Percentiles rank a stretch among this genome's conserved stretches.
phyloP scores from a whole-genome alignment of 495 filamentous ascomycete genomes.

The Penicillium turbatum region DNA sequence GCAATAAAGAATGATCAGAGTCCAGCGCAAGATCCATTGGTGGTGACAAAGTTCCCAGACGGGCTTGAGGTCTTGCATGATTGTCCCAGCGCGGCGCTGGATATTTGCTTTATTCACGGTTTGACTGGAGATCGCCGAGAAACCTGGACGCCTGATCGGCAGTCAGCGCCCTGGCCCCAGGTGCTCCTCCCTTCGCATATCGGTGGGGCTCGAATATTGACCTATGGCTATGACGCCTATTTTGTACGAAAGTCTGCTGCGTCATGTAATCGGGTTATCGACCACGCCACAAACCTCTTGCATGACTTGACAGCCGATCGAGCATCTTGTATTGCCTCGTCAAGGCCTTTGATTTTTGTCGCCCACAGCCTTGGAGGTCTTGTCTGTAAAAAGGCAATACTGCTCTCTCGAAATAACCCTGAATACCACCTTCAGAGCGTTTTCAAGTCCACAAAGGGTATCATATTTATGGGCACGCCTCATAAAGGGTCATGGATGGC shows the following conservation, averaged over 20 bases:
- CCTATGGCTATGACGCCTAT: slow-evolving; percentile 31
- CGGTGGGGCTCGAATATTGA: slow-evolving; percentile 23
- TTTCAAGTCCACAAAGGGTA: not conserved
- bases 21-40: no score
- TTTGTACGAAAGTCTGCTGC: not conserved
- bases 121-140: slow-evolving; percentile 26
- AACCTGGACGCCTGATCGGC: slow-evolving; percentile 26
- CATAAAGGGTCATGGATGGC: slow-evolving; percentile 4
- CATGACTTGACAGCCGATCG: not conserved
- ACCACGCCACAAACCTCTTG: slow-evolving; percentile 1
- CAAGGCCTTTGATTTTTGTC: slow-evolving; percentile 13
- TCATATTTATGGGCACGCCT: slow-evolving; percentile 8
- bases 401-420: not conserved
- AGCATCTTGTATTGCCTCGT: not conserved
- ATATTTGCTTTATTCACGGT: slow-evolving; percentile 25
- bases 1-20: no score
- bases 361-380: slow-evolving; percentile 15
- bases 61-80: not conserved
- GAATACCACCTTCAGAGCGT: slow-evolving; percentile 2
- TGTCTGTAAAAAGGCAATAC: slow-evolving; percentile 9
- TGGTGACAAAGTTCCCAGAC: no score
- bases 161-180: slow-evolving; percentile 21
- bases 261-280: not conserved
- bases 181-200: slow-evolving; percentile 19
- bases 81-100: not conserved